Conservation (phyloP, 2,329 filamentous ascomycete species). For the Emergomyces orientalis region DNA sequence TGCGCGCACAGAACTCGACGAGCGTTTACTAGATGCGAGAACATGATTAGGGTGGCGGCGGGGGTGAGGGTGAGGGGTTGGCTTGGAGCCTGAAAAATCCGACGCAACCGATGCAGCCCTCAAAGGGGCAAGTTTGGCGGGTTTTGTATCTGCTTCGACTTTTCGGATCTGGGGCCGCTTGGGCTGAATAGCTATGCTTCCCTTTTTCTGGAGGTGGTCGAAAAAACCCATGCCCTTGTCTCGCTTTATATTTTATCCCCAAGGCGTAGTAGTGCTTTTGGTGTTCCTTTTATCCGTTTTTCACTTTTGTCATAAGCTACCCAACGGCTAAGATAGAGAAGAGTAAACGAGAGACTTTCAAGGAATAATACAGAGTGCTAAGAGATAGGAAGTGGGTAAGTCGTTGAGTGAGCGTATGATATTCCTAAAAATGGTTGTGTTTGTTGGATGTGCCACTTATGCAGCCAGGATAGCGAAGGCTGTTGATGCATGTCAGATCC, state of each 20-base stretch:
- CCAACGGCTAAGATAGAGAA: not conserved
- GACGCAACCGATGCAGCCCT: slow-evolving; percentile 22
- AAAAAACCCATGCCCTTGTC: slow-evolving; percentile 33
- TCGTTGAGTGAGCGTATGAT: not conserved
- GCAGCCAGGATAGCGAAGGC: not conserved
- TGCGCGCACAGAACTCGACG: not conserved
- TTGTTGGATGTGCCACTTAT: not conserved
- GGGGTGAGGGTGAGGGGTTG: not conserved
- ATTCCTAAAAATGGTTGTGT: not conserved
- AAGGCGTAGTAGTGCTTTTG: too few species aligned
- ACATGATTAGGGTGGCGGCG: not conserved
- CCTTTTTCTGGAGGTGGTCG: slow-evolving; percentile 38
- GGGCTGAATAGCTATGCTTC: slow-evolving; percentile 33
- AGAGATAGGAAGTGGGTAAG: not conserved
- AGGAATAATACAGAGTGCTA: not conserved
- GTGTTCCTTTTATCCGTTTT: too few species aligned
- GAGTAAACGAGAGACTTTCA: not conserved
- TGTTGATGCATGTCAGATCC: not conserved
- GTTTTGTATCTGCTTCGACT: slow-evolving; percentile 22
- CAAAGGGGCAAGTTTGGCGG: slow-evolving; percentile 22
- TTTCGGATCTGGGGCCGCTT: slow-evolving; percentile 36
- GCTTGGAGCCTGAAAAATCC: slow-evolving; percentile 17
- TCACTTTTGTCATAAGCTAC: not conserved
- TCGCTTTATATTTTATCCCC: not conserved
- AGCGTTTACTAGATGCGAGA: not conserved